Percentiles rank a stretch among this genome's conserved stretches.
Conservation (phyloP, 306 rosid species). For the Ceratonia siliqua region DNA sequence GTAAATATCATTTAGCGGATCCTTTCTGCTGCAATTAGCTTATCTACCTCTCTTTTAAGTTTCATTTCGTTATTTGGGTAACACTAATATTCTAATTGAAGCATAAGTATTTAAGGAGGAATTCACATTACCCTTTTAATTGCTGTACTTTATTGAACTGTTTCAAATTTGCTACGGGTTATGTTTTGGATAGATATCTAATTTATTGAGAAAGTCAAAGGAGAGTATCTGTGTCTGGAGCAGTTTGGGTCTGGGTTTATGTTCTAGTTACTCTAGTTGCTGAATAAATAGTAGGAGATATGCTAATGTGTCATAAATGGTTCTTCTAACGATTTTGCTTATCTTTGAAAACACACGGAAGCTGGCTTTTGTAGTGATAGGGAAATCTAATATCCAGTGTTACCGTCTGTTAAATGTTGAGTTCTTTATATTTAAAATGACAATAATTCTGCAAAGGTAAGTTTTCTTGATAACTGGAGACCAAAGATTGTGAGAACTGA, state of each 20-base stretch:
- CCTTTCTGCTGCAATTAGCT: not conserved
- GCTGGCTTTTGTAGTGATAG: not conserved
- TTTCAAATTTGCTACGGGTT: not conserved
- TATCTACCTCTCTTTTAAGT: not conserved
- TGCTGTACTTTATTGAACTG: not conserved
- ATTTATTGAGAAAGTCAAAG: not conserved
- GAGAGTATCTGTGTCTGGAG: not conserved
- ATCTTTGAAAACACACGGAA: not conserved
- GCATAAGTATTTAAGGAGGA: not conserved
- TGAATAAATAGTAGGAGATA: not conserved
- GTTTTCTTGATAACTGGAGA: not conserved
- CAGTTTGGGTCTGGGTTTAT: not conserved
- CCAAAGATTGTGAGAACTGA: not conserved
- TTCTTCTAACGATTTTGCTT: not conserved
- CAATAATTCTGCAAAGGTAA: not conserved
- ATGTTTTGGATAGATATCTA: not conserved
- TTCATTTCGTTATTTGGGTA: not conserved
- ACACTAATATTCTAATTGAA: not conserved
- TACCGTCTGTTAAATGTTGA: too few species aligned
- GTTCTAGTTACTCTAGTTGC: not conserved
- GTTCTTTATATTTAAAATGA: too few species aligned
- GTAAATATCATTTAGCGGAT: slow-evolving; percentile 15
- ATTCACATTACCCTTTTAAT: not conserved
- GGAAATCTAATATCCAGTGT: not conserved
- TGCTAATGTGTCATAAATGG: not conserved